These are phyloP conservation scores for Oleoguttula mirabilis DNA, from an alignment of 495 filamentous ascomycete species.

Conservation along the genomic window DNA sequence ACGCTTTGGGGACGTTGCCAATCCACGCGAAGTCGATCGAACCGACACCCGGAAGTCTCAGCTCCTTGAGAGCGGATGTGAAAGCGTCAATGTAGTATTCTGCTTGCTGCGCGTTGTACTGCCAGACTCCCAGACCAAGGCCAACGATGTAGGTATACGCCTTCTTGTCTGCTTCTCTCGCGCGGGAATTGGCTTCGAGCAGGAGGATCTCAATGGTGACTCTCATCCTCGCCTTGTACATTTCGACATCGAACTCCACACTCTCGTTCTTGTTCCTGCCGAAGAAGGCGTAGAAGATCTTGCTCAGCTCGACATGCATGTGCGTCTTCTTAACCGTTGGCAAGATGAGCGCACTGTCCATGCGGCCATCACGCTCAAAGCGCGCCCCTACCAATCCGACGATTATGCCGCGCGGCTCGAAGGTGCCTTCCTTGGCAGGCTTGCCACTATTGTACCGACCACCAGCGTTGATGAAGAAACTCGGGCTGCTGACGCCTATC, in stretches of 20 bases:
- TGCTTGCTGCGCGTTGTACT: conserved; percentile 8
- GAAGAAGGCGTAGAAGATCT: conserved; percentile 9
- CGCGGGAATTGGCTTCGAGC: conserved; percentile 25
- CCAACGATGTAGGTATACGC: conserved; percentile 31
- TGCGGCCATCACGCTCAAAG: conserved; percentile 12
- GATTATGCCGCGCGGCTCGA: conserved; percentile 14
- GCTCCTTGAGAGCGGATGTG: neutral
- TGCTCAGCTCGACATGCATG: conserved; percentile 1
- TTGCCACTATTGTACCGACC: conserved; percentile 10
- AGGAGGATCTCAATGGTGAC: conserved; percentile 25
- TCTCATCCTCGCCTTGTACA: conserved; percentile 27
- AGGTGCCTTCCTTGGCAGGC: conserved; percentile 1
- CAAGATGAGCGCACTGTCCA: conserved; percentile 10
- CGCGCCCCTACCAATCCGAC: conserved; percentile 16
- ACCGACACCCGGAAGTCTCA: conserved; percentile 4
- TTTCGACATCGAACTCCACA: conserved; percentile 7
- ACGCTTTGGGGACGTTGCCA: neutral
- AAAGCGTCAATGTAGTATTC: conserved; percentile 24
- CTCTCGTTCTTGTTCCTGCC: neutral
- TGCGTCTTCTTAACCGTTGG: neutral
- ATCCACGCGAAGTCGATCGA: conserved; percentile 18
- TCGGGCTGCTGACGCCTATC: conserved; percentile 14
- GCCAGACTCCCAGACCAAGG: conserved; percentile 31
- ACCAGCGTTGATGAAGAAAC: conserved; percentile 18
- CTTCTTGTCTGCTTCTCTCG: conserved; percentile 17